Conservation (phyloP, 2,329 filamentous ascomycete genomes). For the Cryphonectria parasitica region DNA sequence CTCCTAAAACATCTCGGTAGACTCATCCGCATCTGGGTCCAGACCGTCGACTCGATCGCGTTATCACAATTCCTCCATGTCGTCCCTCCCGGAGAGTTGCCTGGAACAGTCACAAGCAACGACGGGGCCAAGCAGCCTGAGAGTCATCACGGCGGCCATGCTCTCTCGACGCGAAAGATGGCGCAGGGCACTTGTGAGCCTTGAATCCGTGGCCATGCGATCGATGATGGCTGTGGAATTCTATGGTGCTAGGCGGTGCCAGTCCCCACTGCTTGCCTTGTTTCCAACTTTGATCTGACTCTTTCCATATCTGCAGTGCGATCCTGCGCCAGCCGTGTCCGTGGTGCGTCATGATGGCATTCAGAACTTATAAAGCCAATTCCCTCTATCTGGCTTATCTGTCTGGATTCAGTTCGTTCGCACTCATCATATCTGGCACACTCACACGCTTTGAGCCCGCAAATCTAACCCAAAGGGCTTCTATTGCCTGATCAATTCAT, state of each 20-base stretch:
- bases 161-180: background rate
- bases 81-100: background rate
- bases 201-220: background rate
- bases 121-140: background rate
- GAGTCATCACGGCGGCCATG: background rate
- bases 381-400: background rate
- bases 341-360: background rate
- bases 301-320: background rate
- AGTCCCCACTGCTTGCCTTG: background rate
- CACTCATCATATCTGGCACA: background rate
- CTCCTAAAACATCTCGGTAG: background rate
- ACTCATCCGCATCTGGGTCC: background rate
- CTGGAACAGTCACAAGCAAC: conserved; percentile 1
- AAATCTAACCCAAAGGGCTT: background rate
- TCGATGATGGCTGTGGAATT: background rate
- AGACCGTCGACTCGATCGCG: background rate
- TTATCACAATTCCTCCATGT: too few relatives aligned
- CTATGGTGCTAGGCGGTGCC: background rate
- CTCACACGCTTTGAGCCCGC: background rate
- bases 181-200: background rate
- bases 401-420: background rate
- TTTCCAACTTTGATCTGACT: background rate
- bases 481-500: background rate
- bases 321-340: background rate
- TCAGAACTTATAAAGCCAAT: background rate